These are phyloP conservation scores for Chrysochromulina tobinii DNA, from an alignment of 78 protist species.

Conservation along the genomic window DNA sequence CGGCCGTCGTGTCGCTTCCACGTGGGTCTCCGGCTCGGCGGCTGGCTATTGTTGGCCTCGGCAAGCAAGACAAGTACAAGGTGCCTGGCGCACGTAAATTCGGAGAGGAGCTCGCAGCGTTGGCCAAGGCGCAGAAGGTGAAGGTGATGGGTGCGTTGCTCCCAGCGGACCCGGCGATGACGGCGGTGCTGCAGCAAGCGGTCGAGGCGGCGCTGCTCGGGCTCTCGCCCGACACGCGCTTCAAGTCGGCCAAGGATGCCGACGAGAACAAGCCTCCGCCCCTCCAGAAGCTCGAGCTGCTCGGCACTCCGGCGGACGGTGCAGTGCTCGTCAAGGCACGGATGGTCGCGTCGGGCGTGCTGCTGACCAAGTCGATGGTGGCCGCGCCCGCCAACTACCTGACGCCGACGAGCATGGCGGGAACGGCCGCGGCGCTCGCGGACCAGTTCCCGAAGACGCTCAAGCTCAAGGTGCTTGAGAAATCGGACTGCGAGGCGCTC, in stretches of 20 bases:
- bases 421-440: background rate
- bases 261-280: background rate
- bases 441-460: background rate
- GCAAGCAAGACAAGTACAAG: background rate
- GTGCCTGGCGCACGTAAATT: background rate
- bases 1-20: background rate
- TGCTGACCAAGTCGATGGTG: conserved; percentile 27
- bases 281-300: background rate
- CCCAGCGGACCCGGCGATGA: background rate
- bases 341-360: background rate
- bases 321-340: background rate
- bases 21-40: background rate
- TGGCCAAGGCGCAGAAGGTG: conserved; percentile 19
- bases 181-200: background rate
- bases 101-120: background rate
- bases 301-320: background rate
- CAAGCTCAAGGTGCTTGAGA: conserved; percentile 1
- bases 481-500: conserved; percentile 35
- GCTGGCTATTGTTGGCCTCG: conserved; percentile 30
- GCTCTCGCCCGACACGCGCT: conserved; percentile 35
- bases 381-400: conserved; percentile 41
- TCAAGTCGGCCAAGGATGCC: conserved; percentile 4
- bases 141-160: conserved; percentile 2
- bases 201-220: background rate
- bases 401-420: conserved; percentile 37